These are phyloP conservation scores for Candida maltosa DNA, from an alignment of 805 yeast species.

Conservation along the genomic window DNA sequence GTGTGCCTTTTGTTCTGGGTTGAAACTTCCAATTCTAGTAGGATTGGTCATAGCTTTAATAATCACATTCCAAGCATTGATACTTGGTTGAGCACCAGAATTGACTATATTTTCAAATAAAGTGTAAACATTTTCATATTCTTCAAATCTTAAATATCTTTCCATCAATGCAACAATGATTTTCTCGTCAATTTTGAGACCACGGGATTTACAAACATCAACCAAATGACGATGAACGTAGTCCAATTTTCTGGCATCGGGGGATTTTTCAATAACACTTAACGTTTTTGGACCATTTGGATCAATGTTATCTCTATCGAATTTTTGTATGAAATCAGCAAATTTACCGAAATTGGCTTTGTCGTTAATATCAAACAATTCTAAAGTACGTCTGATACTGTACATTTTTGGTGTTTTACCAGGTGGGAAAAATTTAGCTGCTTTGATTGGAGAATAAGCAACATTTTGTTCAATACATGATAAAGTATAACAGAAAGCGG, in stretches of 20 bases:
- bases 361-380: conserved; percentile 3
- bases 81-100: conserved; percentile 38
- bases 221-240: conserved; percentile 22
- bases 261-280: conserved; percentile 18
- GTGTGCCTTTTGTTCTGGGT: conserved; percentile 22
- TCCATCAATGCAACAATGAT: conserved; percentile 46
- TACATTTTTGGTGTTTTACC: neutral
- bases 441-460: conserved; percentile 2
- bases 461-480: conserved; percentile 21
- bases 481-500: conserved; percentile 32
- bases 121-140: conserved; percentile 33
- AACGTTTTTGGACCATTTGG: conserved; percentile 29
- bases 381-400: conserved; percentile 4
- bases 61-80: conserved; percentile 58
- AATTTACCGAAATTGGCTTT: conserved; percentile 7
- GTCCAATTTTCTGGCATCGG: conserved; percentile 13
- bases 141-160: conserved; percentile 36
- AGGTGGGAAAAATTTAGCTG: conserved; percentile 2
- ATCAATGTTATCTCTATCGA: conserved; percentile 15
- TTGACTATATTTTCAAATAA: conserved; percentile 50
- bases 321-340: conserved; percentile 2
- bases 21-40: conserved; percentile 14
- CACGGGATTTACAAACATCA: conserved; percentile 19
- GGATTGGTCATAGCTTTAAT: conserved; percentile 47
- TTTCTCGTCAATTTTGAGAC: conserved; percentile 33